Evolutionary conservation across 148 eudicot genomes (phyloP).

Genomic region (Suaeda aralocaspica): DNA sequence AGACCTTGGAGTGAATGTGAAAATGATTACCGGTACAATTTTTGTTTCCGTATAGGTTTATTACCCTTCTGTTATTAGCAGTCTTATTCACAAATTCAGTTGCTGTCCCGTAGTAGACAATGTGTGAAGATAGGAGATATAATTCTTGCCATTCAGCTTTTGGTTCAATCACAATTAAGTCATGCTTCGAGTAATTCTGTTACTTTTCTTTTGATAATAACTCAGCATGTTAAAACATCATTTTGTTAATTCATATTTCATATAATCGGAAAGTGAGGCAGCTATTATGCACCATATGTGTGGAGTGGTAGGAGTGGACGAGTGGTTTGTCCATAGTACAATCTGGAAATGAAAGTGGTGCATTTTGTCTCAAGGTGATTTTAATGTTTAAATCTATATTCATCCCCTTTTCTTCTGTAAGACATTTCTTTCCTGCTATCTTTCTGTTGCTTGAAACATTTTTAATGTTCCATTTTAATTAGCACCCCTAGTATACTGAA

Average conservation of each 20-base stretch:
- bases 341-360: background rate
- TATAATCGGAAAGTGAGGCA: background rate
- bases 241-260: too few species aligned
- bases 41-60: background rate
- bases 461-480: background rate
- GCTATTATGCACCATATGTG: background rate
- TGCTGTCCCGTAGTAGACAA: background rate
- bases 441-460: background rate
- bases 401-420: background rate
- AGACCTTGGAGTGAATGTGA: slow-evolving; percentile 52
- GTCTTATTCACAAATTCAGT: background rate
- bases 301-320: too few species aligned
- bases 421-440: background rate
- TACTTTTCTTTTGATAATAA: background rate
- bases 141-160: background rate
- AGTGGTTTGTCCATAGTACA: background rate
- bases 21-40: slow-evolving; percentile 53
- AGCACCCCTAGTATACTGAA: background rate
- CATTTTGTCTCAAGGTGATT: background rate
- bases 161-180: background rate
- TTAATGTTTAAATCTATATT: background rate
- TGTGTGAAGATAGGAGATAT: background rate
- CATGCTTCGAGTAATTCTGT: background rate
- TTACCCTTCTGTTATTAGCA: background rate
- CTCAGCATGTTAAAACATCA: background rate